Evolutionary conservation across 176 grass and related monocot species (phyloP), one percentile per base, ranked within the genome.

Genomic region (Elymus sibiricus): DNA sequence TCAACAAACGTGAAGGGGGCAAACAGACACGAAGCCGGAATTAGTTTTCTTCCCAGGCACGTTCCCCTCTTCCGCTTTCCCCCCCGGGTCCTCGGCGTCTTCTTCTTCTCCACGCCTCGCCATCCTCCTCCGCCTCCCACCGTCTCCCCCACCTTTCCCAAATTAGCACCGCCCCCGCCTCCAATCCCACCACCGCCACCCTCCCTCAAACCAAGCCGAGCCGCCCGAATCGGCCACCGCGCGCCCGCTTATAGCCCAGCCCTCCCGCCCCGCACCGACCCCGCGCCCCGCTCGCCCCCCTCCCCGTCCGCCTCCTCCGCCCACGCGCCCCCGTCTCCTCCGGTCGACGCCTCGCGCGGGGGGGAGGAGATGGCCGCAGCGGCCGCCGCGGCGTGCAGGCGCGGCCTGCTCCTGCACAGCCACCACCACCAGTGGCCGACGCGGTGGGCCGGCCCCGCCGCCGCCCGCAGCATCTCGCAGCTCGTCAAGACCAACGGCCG

Each of bases 401-500:
- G 72, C 39, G 79, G 80, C 19, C 19, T 86, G 67, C 38, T 82
- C 32, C 86, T 86, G 74, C 86, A 82, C 70, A 64, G 17, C 14
- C 80, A 22, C 13, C 81, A 28, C 9, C 63, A 51, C 46, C 88
- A 76, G 9, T 87, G 74, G 89, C 70, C 40, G 11, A 44, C 46
- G 69, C 46, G n/a, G 5, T 79, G 69, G 60, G 37, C 25, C 19
- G 79, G 53, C 71, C 77, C 75, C 11, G 75, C 32, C 71, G 67
- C 75, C 17, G 38, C 74, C 4, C 89, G 93, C 61, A 38, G 25
- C 78, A 88, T 98, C 53, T 95, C 93, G 40, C 93, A 98, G 92
- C 96, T 98, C 81, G 90, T 95, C 51, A 93, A 98, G 88, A 92
- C 88, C 63, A 98, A 95, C 83, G 94, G 92, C 38, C 93, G 88